phyloP scores from a whole-genome alignment of 768 basidiomycete genomes.

The Mycena amicta region DNA sequence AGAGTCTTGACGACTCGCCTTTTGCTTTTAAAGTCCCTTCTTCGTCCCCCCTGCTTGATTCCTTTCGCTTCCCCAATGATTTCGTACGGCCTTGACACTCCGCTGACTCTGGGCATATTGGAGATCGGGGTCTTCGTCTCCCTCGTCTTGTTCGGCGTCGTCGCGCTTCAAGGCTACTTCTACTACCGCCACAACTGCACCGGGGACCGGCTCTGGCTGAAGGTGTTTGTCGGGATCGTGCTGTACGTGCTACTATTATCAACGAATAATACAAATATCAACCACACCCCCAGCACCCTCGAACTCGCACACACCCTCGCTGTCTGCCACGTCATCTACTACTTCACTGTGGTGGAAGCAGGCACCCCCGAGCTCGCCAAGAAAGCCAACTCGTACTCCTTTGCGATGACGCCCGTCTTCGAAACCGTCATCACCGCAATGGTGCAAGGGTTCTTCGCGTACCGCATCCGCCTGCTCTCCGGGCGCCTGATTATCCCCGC shows the following conservation, averaged over 20 bases:
- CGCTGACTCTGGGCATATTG: conserved; percentile 2
- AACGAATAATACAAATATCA: too few relatives aligned
- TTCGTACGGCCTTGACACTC: not conserved
- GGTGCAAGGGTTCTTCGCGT: conserved; percentile 32
- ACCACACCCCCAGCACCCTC: not conserved
- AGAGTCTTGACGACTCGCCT: not conserved
- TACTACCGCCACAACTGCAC: not conserved
- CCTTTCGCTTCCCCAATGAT: too few relatives aligned
- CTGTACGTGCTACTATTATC: not conserved
- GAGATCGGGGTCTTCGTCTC: conserved; percentile 11
- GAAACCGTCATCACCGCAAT: conserved; percentile 27
- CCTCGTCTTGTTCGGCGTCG: conserved; percentile 3
- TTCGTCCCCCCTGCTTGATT: not conserved
- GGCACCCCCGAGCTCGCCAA: conserved; percentile 19
- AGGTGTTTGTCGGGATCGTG: not conserved
- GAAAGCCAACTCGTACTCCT: conserved; percentile 22
- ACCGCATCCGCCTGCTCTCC: conserved; percentile 33
- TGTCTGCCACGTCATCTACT: conserved; percentile 28
- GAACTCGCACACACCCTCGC: not conserved
- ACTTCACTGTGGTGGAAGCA: conserved; percentile 29
- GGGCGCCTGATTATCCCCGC: conserved; percentile 27
- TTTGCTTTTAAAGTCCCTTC: not conserved
- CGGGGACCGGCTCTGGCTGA: not conserved
- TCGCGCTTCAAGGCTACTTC: not conserved
- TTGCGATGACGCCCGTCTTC: conserved; percentile 27